Evolutionary conservation across 768 basidiomycete genomes (phyloP).

Genomic region (Suillus luteus): DNA sequence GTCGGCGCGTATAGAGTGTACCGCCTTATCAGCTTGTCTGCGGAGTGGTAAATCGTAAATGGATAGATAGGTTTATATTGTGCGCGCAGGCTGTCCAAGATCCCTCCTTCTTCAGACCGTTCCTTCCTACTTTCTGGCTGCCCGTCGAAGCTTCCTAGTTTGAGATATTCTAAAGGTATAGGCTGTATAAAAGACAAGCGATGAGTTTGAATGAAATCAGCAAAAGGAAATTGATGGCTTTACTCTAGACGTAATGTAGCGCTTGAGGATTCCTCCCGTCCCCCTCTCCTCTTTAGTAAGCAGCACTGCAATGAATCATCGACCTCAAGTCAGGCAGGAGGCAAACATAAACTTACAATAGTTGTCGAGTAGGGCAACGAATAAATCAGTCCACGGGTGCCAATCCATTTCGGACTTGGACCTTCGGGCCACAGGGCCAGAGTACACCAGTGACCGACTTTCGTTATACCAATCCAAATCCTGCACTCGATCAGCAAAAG

Average conservation of each 20-base stretch:
- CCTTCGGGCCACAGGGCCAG: slow-evolving; percentile 62
- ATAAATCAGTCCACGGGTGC: slow-evolving; percentile 70
- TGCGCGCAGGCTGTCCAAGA: slow-evolving; percentile 57
- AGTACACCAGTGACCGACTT: slow-evolving; percentile 68
- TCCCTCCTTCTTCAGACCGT: slow-evolving; percentile 54
- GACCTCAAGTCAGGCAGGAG: neutral
- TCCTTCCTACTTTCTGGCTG: slow-evolving; percentile 67
- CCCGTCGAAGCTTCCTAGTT: slow-evolving; percentile 62
- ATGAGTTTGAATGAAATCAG: slow-evolving; percentile 10
- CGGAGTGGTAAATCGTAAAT: slow-evolving; percentile 75
- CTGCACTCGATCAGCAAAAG: slow-evolving; percentile 30
- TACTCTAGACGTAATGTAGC: slow-evolving; percentile 68
- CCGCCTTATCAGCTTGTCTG: slow-evolving; percentile 52
- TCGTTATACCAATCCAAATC: slow-evolving; percentile 84
- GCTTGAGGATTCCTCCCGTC: slow-evolving; percentile 47
- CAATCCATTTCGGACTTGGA: slow-evolving; percentile 65
- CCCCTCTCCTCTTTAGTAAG: slow-evolving; percentile 63
- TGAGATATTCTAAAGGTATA: slow-evolving; percentile 77
- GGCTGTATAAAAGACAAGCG: slow-evolving; percentile 49
- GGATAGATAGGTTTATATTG: slow-evolving; percentile 64
- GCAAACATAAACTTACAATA: slow-evolving; percentile 53
- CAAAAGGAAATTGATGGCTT: slow-evolving; percentile 24
- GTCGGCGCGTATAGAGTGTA: slow-evolving; percentile 74
- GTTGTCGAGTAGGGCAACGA: slow-evolving; percentile 73
- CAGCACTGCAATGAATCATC: slow-evolving; percentile 48